Percentiles rank a stretch among this genome's conserved stretches.
Conservation (phyloP, 2,329 filamentous ascomycete genomes). For the Fusarium sp. region DNA sequence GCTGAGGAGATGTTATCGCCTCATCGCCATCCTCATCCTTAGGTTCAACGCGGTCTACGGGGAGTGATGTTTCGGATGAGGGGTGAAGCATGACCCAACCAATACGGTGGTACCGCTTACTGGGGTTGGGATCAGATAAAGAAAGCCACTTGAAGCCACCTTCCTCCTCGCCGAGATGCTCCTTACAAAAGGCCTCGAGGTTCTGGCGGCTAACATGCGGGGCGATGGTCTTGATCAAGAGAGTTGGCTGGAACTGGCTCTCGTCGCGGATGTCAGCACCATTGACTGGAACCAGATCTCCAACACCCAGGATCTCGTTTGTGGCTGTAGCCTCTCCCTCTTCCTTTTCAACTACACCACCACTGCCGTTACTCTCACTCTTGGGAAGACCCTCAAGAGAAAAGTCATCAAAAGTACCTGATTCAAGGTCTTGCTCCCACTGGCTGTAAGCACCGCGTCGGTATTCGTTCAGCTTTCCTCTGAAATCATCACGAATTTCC, state of each 20-base stretch:
- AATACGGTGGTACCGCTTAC: conserved; percentile 96
- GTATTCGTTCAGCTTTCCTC: conserved; percentile 80
- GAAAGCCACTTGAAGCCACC: conserved; percentile 97
- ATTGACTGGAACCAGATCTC: conserved; percentile 85
- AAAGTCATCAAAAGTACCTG: conserved; percentile 91
- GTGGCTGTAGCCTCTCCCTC: conserved; percentile 92
- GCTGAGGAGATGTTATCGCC: conserved; percentile 63
- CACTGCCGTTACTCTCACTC: conserved; percentile 87
- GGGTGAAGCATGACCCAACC: conserved; percentile 98
- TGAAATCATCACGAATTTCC: conserved; percentile 80
- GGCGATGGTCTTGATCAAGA: conserved; percentile 97
- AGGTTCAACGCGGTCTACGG: conserved; percentile 76
- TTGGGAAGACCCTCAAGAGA: conserved; percentile 94
- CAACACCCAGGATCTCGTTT: conserved; percentile 91
- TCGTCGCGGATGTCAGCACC: conserved; percentile 92
- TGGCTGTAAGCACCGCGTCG: conserved; percentile 82
- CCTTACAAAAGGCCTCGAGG: conserved; percentile 92
- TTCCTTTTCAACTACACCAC: conserved; percentile 89
- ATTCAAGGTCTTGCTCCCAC: conserved; percentile 89
- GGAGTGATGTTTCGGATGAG: conserved; percentile 71
- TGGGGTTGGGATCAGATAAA: conserved; percentile 94
- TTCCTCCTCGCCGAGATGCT: conserved; percentile 89
- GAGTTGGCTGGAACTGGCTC: conserved; percentile 85
- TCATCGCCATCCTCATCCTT: conserved; percentile 74
- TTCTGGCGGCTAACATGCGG: conserved; percentile 95